phyloP scores from a whole-genome alignment of 345 rosid genomes.

The Pelargonium nanum region DNA sequence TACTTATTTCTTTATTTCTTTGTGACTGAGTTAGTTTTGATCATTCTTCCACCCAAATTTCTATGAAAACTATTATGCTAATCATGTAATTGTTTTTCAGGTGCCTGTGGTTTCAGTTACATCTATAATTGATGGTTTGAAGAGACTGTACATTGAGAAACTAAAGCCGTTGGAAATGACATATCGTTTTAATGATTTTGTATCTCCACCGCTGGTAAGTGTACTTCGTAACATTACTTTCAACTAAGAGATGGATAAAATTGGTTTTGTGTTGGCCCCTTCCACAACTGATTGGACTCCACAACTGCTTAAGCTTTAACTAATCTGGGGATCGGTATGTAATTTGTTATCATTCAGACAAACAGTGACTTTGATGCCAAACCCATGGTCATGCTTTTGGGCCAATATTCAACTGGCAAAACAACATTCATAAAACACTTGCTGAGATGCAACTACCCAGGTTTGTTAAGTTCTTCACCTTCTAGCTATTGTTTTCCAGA shows the following conservation, averaged over 20 bases:
- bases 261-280: not conserved
- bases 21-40: too few relatives aligned
- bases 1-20: too few relatives aligned
- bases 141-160: slow-evolving; percentile 68
- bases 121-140: slow-evolving; percentile 84
- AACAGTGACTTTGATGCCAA: slow-evolving; percentile 90
- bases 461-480: slow-evolving; percentile 21
- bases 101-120: slow-evolving; percentile 54
- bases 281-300: not conserved
- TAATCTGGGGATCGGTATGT: not conserved
- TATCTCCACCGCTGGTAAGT: slow-evolving; percentile 69
- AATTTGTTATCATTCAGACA: slow-evolving; percentile 35
- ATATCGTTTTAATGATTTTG: slow-evolving; percentile 87
- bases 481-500: not conserved
- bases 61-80: too few relatives aligned
- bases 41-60: too few relatives aligned
- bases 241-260: not conserved
- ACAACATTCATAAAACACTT: slow-evolving; percentile 90
- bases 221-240: not conserved
- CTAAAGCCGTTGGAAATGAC: slow-evolving; percentile 79
- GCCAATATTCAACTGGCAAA: slow-evolving; percentile 95
- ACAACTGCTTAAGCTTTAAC: not conserved
- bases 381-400: slow-evolving; percentile 95
- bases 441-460: slow-evolving; percentile 73
- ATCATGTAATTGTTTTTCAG: slow-evolving; percentile 9